Evolutionary conservation across 139 green algal species (phyloP).

Genomic region (Mesotaenium endlicherianum): DNA sequence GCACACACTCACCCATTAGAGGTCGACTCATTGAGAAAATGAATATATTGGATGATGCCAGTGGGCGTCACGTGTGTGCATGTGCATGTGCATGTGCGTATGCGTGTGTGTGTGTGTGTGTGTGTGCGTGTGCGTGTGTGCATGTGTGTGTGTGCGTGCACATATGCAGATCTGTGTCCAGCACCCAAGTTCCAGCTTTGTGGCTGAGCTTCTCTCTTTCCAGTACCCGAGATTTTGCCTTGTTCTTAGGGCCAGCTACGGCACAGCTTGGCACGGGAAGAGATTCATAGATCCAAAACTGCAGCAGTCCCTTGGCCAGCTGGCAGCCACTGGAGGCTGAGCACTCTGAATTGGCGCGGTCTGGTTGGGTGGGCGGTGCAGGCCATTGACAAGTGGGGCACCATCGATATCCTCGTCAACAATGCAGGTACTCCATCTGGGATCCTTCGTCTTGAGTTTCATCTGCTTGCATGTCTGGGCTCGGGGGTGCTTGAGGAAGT

Average conservation of each 20-base stretch:
- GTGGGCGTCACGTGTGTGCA: background rate
- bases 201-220: background rate
- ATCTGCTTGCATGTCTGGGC: too few species aligned
- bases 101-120: background rate
- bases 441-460: too few species aligned
- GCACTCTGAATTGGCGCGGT: background rate
- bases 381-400: conserved; percentile 61
- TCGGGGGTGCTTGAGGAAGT: too few species aligned
- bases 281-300: background rate
- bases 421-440: conserved; percentile 74
- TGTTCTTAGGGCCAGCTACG: background rate
- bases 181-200: background rate
- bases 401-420: conserved; percentile 96
- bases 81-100: background rate
- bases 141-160: background rate
- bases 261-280: background rate
- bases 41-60: too few species aligned
- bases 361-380: background rate
- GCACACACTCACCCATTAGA: too few species aligned
- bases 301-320: background rate
- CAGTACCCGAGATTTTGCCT: background rate
- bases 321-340: background rate
- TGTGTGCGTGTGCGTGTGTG: background rate
- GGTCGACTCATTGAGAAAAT: too few species aligned
- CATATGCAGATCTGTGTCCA: background rate